phyloP scores from a whole-genome alignment of 768 basidiomycete species.

The Termitomyces sp. region DNA sequence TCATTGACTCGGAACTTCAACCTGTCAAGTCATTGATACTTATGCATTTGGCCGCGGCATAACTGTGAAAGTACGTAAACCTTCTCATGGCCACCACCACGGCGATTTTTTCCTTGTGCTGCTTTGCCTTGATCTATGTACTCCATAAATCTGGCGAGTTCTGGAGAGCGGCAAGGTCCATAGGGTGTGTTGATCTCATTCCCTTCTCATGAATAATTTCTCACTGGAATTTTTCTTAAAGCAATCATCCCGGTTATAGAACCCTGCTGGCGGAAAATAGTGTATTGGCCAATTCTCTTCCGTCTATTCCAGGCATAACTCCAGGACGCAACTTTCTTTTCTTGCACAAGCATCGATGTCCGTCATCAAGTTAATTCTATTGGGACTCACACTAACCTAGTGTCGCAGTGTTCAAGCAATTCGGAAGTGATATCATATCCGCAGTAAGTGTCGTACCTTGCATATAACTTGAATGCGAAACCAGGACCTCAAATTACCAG shows the following conservation, averaged over 20 bases:
- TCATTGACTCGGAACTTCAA: no score
- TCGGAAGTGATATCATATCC: conserved; percentile 35
- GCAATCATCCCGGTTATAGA: conserved; percentile 31
- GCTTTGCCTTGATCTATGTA: conserved; percentile 17
- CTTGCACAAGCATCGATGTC: conserved; percentile 28
- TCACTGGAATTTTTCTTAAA: conserved; percentile 6
- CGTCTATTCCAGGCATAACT: conserved; percentile 25
- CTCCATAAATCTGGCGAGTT: conserved; percentile 18
- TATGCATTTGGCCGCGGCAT: no score
- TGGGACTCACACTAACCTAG: background rate
- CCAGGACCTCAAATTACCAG: conserved; percentile 7
- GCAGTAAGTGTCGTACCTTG: conserved; percentile 17
- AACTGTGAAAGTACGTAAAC: background rate
- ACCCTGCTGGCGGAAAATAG: conserved; percentile 22
- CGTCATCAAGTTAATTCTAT: background rate
- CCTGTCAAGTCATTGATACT: no score
- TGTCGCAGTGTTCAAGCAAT: conserved; percentile 23
- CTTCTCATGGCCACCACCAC: background rate
- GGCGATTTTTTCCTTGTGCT: conserved; percentile 9
- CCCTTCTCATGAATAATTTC: background rate
- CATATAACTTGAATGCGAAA: no score
- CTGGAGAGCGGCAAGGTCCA: conserved; percentile 21
- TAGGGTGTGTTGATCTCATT: conserved; percentile 21
- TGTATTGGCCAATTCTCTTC: conserved; percentile 22
- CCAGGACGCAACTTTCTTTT: conserved; percentile 28